Base-by-base conservation (phyloP, 2,329 filamentous ascomycete species). In the Xylaria sp. region DNA sequence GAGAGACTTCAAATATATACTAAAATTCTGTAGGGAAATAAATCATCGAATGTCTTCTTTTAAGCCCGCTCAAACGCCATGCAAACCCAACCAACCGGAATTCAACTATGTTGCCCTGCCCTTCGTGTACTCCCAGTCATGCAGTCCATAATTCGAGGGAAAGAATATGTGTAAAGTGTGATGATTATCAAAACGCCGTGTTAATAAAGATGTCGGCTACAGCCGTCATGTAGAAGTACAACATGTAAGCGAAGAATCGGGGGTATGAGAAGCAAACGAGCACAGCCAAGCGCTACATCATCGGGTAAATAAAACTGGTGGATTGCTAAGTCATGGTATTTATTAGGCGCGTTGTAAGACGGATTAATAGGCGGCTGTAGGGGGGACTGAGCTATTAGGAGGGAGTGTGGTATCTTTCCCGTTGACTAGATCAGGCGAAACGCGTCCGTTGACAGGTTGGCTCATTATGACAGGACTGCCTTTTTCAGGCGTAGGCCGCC, bases 401-500 rank as follows among this genome's bases (percentile, higher is more conserved):
- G 50, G 12, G n/a, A 49, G 15, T n/a, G n/a, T n/a, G 4, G 38
- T 25, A 33, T 63, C 61, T 37, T 67, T 68, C 19, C 59, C 12
- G 3, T 62, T 49, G 17, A 52, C 28, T 7, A 51, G 19, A 1
- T 47, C 45, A 9, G 63, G 46, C 1, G 43, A 31, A 8, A 53
- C 12, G 15, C 50, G 38, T 23, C 66, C 67, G 49, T 73, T 70
- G 1, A 54, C 28, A 14, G 63, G 38, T 15, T 65, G 63, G 37
- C 55, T 50, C 17, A n/a, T 57, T 21, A 58, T 28, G 4, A 61
- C 23, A 14, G 60, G 53, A 21, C 57, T 54, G 8, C 56, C 65
- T 12, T 70, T 70, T 19, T 71, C 65, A 2, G 67, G 67, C 4
- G 69, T 68, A 3, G 73, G 75, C 60, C 72, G 76, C 25, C 69